These are phyloP conservation scores for Plasmopara muralis DNA, from an alignment of 352 stramenopile species.

Conservation along the genomic window DNA sequence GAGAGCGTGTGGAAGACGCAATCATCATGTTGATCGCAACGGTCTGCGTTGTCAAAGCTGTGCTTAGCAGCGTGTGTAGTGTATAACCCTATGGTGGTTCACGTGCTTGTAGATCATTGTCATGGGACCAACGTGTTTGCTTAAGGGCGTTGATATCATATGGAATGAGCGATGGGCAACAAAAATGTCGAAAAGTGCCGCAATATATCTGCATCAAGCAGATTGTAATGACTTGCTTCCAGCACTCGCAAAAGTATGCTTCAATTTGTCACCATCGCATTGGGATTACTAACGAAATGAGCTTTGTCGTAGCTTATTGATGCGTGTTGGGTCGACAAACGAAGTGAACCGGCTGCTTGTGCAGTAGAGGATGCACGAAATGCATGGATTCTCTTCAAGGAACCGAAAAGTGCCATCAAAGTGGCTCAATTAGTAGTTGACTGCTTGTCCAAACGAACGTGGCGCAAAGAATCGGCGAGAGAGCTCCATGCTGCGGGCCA, in stretches of 20 bases:
- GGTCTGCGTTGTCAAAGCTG: constrained; percentile 9
- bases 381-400: constrained; percentile 49
- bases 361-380: constrained; percentile 7
- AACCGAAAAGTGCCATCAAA: constrained; percentile 6
- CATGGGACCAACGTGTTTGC: constrained; percentile 1
- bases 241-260: constrained; percentile 13
- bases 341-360: not conserved
- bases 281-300: not conserved
- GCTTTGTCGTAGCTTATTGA: constrained; percentile 8
- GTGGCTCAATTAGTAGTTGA: constrained; percentile 23
- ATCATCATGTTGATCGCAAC: constrained; percentile 21
- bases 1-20: constrained; percentile 16
- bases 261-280: not conserved
- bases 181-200: constrained; percentile 10
- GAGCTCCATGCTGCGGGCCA: constrained; percentile 1
- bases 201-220: constrained; percentile 16
- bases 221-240: constrained; percentile 2
- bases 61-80: not conserved
- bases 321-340: constrained; percentile 7
- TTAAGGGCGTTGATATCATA: not conserved
- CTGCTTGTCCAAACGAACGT: constrained; percentile 9
- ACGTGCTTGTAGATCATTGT: constrained; percentile 10
- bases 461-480: not conserved
- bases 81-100: not conserved
- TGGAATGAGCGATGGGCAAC: constrained; percentile 10